phyloP scores from a whole-genome alignment of 331 rosid genomes.

The Quercus phellos region DNA sequence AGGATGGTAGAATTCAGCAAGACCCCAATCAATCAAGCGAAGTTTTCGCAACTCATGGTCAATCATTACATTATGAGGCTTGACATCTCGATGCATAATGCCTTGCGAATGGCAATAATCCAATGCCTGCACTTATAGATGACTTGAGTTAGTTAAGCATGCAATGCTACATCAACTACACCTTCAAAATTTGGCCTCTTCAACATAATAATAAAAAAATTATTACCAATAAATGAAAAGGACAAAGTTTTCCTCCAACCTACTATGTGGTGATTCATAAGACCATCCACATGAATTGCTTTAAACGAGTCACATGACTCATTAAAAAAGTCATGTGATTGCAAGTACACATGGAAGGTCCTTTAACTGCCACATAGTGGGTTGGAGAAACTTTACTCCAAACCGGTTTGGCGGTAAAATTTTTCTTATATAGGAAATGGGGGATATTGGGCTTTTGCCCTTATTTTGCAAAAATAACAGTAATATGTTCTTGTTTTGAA shows the following conservation, averaged over 20 bases:
- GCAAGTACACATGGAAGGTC: too few relatives aligned
- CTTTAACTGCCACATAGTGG: too few relatives aligned
- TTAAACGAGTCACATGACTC: too few relatives aligned
- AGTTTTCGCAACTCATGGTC: slow-evolving; percentile 90
- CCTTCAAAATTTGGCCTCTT: not conserved
- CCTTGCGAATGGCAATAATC: slow-evolving; percentile 96
- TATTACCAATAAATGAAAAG: not conserved
- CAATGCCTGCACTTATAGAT: slow-evolving; percentile 55
- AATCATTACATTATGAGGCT: slow-evolving; percentile 96
- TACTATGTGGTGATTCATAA: too few relatives aligned
- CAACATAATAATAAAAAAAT: not conserved
- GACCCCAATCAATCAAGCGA: slow-evolving; percentile 97
- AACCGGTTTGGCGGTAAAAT: too few relatives aligned
- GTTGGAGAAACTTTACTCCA: too few relatives aligned
- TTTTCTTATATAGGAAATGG: not conserved
- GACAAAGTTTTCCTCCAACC: too few relatives aligned
- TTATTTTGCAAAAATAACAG: too few relatives aligned
- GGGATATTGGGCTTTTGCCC: too few relatives aligned
- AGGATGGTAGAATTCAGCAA: slow-evolving; percentile 96
- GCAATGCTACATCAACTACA: slow-evolving; percentile 8
- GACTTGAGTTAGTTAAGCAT: slow-evolving; percentile 11
- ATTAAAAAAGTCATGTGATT: too few relatives aligned
- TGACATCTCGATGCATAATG: slow-evolving; percentile 93
- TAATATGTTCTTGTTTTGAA: too few relatives aligned
- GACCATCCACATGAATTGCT: too few relatives aligned